A percentile compares a stretch with the other conserved stretches of the same genome.
Conservation (phyloP, 2,329 filamentous ascomycete species). For the Allantophomopsis lycopodina region DNA sequence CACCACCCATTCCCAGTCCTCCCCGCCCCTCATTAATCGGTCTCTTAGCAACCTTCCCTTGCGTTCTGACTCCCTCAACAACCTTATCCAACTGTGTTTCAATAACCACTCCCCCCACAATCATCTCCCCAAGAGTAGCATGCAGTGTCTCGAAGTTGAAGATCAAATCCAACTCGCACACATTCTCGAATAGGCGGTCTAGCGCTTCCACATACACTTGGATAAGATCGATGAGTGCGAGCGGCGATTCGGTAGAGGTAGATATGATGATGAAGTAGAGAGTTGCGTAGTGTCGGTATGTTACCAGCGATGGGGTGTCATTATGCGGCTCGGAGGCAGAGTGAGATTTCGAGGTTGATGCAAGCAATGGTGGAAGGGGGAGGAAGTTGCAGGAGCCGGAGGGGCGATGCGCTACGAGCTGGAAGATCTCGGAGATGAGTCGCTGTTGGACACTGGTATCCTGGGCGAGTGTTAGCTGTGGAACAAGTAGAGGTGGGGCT, state of each 20-base stretch:
- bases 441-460: constrained; percentile 96
- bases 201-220: constrained; percentile 96
- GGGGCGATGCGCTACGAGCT: constrained; percentile 82
- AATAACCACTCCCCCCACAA: constrained; percentile 86
- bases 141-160: constrained; percentile 98
- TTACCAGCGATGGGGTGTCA: constrained; percentile 88
- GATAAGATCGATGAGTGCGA: constrained; percentile 90
- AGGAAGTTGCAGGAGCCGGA: constrained; percentile 96
- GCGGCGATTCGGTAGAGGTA: constrained; percentile 88
- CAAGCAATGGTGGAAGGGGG: constrained; percentile 56
- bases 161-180: constrained; percentile 93
- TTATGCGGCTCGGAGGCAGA: constrained; percentile 46
- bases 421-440: constrained; percentile 94
- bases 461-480: constrained; percentile 29
- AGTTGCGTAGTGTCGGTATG: constrained; percentile 95
- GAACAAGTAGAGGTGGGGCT: not conserved
- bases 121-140: constrained; percentile 82
- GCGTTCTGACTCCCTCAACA: constrained; percentile 66
- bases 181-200: constrained; percentile 78
- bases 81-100: constrained; percentile 86
- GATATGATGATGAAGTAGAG: constrained; percentile 98
- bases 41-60: constrained; percentile 65
- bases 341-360: constrained; percentile 24
- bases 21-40: constrained; percentile 58
- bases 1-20: constrained; percentile 13